Percentiles rank a stretch among this genome's conserved stretches.
Evolutionary conservation across 768 basidiomycete genomes (phyloP).

Genomic region (Lentinula sp.): DNA sequence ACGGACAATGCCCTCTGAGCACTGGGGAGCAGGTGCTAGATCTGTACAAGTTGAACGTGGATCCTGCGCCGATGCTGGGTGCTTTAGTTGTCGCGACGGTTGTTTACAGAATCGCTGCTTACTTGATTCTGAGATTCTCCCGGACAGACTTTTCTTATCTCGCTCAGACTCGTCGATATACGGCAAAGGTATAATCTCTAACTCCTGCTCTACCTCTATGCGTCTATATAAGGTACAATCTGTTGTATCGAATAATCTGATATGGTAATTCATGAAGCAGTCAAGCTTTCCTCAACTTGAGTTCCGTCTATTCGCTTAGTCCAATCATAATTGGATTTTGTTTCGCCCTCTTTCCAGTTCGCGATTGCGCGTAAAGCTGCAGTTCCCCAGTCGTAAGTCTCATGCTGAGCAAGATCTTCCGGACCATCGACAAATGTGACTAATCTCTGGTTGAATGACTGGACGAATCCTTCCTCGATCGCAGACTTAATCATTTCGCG

Average conservation of each 20-base stretch:
- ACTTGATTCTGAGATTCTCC: slow-evolving; percentile 2
- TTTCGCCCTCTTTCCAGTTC: slow-evolving; percentile 39
- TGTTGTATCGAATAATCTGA: background rate
- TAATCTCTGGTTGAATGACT: slow-evolving; percentile 49
- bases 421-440: slow-evolving; percentile 77
- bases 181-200: background rate
- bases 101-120: slow-evolving; percentile 7
- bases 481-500: slow-evolving; percentile 65
- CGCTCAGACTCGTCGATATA: background rate
- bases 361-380: slow-evolving; percentile 62
- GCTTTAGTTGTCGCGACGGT: slow-evolving; percentile 5
- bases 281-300: background rate
- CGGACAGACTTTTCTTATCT: background rate
- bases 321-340: slow-evolving; percentile 43
- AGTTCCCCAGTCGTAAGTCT: slow-evolving; percentile 70
- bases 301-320: slow-evolving; percentile 28
- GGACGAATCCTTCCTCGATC: slow-evolving; percentile 66
- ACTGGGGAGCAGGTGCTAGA: slow-evolving; percentile 8
- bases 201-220: too few species aligned
- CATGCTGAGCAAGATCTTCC: slow-evolving; percentile 40
- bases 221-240: background rate
- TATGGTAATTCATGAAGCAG: background rate
- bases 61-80: slow-evolving; percentile 5
- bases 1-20: slow-evolving; percentile 3
- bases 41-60: slow-evolving; percentile 6